Conservation (phyloP, 768 basidiomycete species). For the Psilocybe tampanensis region DNA sequence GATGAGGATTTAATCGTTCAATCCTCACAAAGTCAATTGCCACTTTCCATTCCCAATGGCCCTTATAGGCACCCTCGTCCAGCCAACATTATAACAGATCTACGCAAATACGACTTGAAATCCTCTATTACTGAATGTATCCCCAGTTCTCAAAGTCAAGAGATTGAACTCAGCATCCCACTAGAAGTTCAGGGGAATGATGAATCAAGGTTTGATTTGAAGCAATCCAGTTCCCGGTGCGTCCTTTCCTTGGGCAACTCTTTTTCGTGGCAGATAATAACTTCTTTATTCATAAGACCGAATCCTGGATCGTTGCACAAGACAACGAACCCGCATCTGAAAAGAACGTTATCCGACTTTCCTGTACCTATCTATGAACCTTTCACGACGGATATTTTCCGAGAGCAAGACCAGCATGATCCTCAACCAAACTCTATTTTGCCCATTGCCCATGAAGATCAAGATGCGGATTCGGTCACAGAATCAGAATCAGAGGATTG, state of each 20-base stretch:
- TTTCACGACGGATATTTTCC: slow-evolving; percentile 16
- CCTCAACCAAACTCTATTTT: background rate
- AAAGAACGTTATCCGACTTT: slow-evolving; percentile 24
- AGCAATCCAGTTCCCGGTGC: background rate
- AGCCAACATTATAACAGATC: background rate
- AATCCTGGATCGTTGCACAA: background rate
- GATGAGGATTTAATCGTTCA: slow-evolving; percentile 19
- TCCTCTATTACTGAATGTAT: slow-evolving; percentile 28
- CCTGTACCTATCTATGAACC: slow-evolving; percentile 20
- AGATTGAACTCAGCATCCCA: slow-evolving; percentile 34
- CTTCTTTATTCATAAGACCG: background rate
- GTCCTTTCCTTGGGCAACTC: background rate
- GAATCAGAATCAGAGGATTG: slow-evolving; percentile 41
- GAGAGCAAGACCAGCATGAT: slow-evolving; percentile 12
- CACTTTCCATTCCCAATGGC: slow-evolving; percentile 23
- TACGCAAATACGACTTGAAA: background rate
- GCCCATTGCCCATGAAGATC: background rate
- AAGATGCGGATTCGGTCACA: slow-evolving; percentile 32
- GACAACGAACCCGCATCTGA: background rate
- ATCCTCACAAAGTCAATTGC: slow-evolving; percentile 40
- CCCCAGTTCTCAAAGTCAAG: slow-evolving; percentile 51
- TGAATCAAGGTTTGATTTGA: background rate
- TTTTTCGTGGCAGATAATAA: background rate
- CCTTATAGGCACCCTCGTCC: background rate
- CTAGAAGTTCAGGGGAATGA: background rate